A percentile compares a stretch with the other conserved stretches of the same genome.
These are phyloP conservation scores for Castanopsis chinensis DNA, from an alignment of 306 rosid species.

Conservation along the genomic window DNA sequence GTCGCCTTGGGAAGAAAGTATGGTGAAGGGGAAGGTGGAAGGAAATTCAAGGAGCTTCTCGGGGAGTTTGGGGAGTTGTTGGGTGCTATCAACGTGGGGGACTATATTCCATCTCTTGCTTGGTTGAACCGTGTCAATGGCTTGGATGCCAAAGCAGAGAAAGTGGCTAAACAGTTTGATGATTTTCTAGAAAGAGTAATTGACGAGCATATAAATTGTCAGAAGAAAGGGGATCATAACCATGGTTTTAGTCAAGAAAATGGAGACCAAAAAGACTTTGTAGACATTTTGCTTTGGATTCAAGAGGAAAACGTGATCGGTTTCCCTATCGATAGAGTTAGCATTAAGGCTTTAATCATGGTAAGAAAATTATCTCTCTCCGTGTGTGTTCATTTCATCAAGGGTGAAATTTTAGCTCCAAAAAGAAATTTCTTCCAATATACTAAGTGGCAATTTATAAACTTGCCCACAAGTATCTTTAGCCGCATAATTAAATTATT, in stretches of 20 bases:
- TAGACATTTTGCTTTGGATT: no score
- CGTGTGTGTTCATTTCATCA: background rate
- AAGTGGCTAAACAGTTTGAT: conserved; percentile 40
- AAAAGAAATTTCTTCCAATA: no score
- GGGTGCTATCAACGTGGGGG: conserved; percentile 39
- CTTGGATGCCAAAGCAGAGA: conserved; percentile 31
- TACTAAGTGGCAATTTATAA: no score
- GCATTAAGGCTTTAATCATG: conserved; percentile 44
- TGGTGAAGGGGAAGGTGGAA: conserved; percentile 17
- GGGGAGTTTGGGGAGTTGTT: conserved; percentile 26
- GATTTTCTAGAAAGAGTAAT: conserved; percentile 41
- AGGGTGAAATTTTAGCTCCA: no score
- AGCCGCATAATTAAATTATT: no score
- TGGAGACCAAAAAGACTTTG: conserved; percentile 28
- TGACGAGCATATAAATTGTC: conserved; percentile 33
- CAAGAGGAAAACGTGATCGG: conserved; percentile 13
- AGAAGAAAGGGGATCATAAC: background rate
- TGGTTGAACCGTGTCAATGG: conserved; percentile 43
- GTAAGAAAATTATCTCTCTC: conserved; percentile 20
- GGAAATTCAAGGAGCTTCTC: conserved; percentile 27
- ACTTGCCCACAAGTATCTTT: no score
- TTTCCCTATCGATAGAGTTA: conserved; percentile 30
- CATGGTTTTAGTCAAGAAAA: background rate
- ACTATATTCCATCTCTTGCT: conserved; percentile 51
- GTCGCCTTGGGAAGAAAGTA: conserved; percentile 58